Percentiles rank a stretch among this genome's conserved stretches.
Evolutionary conservation across 805 yeast species (phyloP).

Genomic region (Brettanomyces naardenensis): DNA sequence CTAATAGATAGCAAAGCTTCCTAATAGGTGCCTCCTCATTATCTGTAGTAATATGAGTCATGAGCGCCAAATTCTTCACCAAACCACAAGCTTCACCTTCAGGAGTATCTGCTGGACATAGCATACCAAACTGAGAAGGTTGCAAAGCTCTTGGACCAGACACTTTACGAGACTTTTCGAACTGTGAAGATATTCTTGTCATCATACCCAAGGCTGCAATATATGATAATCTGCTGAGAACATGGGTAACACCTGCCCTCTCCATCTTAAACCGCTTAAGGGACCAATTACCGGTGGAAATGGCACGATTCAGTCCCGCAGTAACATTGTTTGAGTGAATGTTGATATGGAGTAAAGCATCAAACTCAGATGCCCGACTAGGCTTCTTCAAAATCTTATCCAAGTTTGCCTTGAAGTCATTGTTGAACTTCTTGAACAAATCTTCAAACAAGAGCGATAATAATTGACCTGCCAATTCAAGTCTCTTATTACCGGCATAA

Average conservation of each 20-base stretch:
- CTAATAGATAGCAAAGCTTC: conserved; percentile 68
- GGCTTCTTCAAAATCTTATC: conserved; percentile 93
- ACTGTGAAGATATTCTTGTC: conserved; percentile 99
- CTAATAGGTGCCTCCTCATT: conserved; percentile 90
- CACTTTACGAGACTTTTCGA: conserved; percentile 95
- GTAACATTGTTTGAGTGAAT: conserved; percentile 92
- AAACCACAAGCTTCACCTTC: conserved; percentile 99
- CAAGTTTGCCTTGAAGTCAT: conserved; percentile 88
- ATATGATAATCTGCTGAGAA: conserved; percentile 81
- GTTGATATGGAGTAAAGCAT: conserved; percentile 81
- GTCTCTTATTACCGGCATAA: conserved; percentile 95
- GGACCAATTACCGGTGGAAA: conserved; percentile 98
- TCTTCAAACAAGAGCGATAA: conserved; percentile 94
- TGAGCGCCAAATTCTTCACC: conserved; percentile 91
- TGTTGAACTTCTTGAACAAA: conserved; percentile 91
- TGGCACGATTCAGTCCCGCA: conserved; percentile 90
- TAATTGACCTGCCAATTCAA: conserved; percentile 95
- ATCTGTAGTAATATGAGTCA: conserved; percentile 98
- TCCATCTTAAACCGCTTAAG: conserved; percentile 99
- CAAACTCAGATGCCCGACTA: conserved; percentile 89
- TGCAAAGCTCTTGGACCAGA: conserved; percentile 98
- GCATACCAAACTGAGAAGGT: conserved; percentile 98
- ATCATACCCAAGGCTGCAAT: conserved; percentile 97
- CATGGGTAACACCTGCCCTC: conserved; percentile 98
- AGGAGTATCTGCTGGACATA: conserved; percentile 97